phyloP scores from a whole-genome alignment of 208 protist species.

The Sergeia podlipaevii region DNA sequence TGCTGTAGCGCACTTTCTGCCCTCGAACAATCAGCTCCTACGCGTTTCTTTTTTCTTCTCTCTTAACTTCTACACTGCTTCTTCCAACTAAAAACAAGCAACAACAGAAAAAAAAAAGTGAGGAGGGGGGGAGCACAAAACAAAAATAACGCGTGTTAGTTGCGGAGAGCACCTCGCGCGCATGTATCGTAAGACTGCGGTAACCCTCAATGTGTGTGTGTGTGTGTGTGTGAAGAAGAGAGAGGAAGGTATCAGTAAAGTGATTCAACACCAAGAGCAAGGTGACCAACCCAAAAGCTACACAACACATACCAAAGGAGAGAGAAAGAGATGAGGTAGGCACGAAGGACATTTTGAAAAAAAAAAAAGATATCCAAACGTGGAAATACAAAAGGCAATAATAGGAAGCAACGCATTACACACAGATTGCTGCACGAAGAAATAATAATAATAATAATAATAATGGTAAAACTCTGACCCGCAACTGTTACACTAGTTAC shows the following conservation, averaged over 20 bases:
- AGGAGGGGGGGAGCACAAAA: background rate
- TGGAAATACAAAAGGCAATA: background rate
- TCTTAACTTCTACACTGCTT: too few species aligned
- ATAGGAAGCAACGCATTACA: background rate
- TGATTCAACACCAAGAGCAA: background rate
- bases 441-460: constrained; percentile 2
- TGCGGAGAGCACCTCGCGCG: background rate
- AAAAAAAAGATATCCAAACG: background rate
- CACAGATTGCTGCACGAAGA: background rate
- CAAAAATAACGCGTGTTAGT: background rate
- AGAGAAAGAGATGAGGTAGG: background rate
- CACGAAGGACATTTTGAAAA: background rate
- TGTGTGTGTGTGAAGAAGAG: background rate
- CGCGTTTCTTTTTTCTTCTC: too few species aligned
- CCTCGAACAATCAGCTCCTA: too few species aligned
- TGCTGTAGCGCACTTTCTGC: too few species aligned
- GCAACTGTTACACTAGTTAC: too few species aligned
- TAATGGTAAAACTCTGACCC: constrained; percentile 1
- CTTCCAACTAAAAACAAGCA: too few species aligned
- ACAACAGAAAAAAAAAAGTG: background rate
- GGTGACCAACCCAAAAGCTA: too few species aligned
- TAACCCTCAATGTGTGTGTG: background rate
- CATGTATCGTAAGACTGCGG: background rate
- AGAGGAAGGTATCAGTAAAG: background rate
- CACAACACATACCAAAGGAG: background rate